Base-by-base conservation (phyloP, 805 yeast species). In the Yamadazyma sp. region DNA sequence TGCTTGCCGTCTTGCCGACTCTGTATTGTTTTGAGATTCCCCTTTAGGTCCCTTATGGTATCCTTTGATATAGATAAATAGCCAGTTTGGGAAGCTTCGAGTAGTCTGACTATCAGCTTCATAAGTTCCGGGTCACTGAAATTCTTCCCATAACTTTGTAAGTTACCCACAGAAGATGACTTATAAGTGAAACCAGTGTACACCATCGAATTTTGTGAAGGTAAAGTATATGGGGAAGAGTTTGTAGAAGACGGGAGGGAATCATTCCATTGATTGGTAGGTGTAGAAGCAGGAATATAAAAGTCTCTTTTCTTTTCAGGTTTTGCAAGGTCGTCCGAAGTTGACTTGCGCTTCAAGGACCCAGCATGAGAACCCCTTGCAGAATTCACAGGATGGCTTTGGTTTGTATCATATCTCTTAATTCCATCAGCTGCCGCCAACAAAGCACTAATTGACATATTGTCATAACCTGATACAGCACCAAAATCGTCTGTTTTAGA, bases 41-140 rank as follows among this genome's bases (percentile, higher is more conserved):
- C 29, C 32, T 49, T 53, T 22, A 65, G 51, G 37, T 65, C 70
- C 20, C 53, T 48, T 12, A 54, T 28, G 5, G 63, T 54, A 10
- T 24, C 32, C 9, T 46, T 36, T 4, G 52, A 45, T 4, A 59
- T 38, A 26, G 42, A 46, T 17, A 64, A 32, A 8, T 50, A 49
- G 11, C 53, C 49, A 10, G 40, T 33, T 13, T 37, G 37, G 11
- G 53, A 28, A 11, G 55, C 54, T 17, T 53, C 56, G 15, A 60
- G 39, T 10, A 59, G 37, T 28, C 38, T 46, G n/a, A 32, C 28
- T 13, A 52, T 22, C 42, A 39, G 42, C 11, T 38, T 40, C 3
- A 37, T 25, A 10, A 48, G 14, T 16, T 42, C 54, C 30, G 21
- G 25, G 17, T 44, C 48, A 38, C 36, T 32, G 31, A 39, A 22